A percentile compares a stretch with the other conserved stretches of the same genome.
These are phyloP conservation scores for Phaeodactylum tricornutum DNA, from an alignment of 108 stramenopile genomes.

Conservation along the genomic window DNA sequence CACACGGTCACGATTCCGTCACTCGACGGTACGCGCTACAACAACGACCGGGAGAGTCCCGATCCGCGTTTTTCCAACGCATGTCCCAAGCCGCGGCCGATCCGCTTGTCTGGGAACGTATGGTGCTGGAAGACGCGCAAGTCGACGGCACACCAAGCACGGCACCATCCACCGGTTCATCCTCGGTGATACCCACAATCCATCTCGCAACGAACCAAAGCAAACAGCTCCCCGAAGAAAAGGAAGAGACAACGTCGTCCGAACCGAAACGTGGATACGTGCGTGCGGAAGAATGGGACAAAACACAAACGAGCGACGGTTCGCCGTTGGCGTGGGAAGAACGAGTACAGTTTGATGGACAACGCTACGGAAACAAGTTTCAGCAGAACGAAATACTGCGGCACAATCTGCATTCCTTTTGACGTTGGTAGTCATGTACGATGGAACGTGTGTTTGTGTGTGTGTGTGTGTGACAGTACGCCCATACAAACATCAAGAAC, in stretches of 20 bases:
- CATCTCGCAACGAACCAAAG: neutral
- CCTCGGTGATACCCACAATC: neutral
- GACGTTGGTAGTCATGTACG: too few relatives aligned
- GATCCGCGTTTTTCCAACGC: conserved; percentile 1
- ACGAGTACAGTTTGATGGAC: conserved; percentile 67
- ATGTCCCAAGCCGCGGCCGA: neutral
- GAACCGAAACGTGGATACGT: conserved; percentile 28
- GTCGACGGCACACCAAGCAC: too few relatives aligned
- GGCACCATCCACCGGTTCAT: neutral
- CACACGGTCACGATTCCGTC: too few relatives aligned
- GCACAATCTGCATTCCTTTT: conserved; percentile 41
- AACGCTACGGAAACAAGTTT: conserved; percentile 52
- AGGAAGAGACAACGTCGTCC: neutral
- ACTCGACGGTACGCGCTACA: too few relatives aligned
- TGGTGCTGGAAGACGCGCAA: neutral
- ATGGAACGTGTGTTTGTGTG: too few relatives aligned
- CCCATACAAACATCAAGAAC: too few relatives aligned
- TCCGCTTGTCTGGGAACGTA: neutral
- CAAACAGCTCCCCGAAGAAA: neutral
- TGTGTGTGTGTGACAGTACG: too few relatives aligned
- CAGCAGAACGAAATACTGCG: conserved; percentile 67
- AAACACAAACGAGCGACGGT: conserved; percentile 23
- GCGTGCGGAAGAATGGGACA: conserved; percentile 79
- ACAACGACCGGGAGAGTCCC: conserved; percentile 7
- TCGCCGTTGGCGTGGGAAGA: conserved; percentile 61